A percentile compares a stretch with the other conserved stretches of the same genome.
These are phyloP conservation scores for Odontarrhena argentea DNA, from an alignment of 345 rosid species.

Conservation along the genomic window DNA sequence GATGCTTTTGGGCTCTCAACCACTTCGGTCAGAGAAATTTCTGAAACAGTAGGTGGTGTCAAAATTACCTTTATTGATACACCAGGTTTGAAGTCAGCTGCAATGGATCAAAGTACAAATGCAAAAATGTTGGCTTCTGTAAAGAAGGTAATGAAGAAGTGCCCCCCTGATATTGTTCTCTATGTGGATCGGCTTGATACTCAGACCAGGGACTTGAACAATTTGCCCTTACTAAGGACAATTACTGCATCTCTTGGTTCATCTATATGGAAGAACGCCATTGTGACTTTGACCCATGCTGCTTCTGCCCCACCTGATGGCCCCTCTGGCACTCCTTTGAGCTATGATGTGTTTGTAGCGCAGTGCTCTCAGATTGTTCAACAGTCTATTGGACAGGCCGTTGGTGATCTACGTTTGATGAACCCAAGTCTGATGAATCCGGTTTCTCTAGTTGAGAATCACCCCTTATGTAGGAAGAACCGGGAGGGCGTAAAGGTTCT, in stretches of 20 bases:
- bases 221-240: slow-evolving; percentile 71
- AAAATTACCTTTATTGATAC: slow-evolving; percentile 71
- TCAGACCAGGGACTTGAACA: slow-evolving; percentile 84
- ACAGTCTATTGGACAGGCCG: slow-evolving; percentile 91
- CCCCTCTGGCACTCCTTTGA: slow-evolving; percentile 82
- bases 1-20: slow-evolving; percentile 86
- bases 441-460: slow-evolving; percentile 88
- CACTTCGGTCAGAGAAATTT: slow-evolving; percentile 63
- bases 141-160: slow-evolving; percentile 64
- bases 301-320: slow-evolving; percentile 99
- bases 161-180: slow-evolving; percentile 82
- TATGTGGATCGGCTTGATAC: slow-evolving; percentile 88
- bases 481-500: slow-evolving; percentile 89
- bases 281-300: slow-evolving; percentile 89
- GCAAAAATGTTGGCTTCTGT: slow-evolving; percentile 65
- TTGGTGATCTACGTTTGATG: slow-evolving; percentile 89
- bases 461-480: slow-evolving; percentile 80
- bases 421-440: slow-evolving; percentile 91
- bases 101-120: slow-evolving; percentile 75
- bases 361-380: slow-evolving; percentile 93
- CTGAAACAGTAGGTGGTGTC: slow-evolving; percentile 69
- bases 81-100: slow-evolving; percentile 82
- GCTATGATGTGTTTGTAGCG: slow-evolving; percentile 87
- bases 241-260: slow-evolving; percentile 70
- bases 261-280: slow-evolving; percentile 84